phyloP scores from a whole-genome alignment of 306 rosid species.

The Purshia tridentata region DNA sequence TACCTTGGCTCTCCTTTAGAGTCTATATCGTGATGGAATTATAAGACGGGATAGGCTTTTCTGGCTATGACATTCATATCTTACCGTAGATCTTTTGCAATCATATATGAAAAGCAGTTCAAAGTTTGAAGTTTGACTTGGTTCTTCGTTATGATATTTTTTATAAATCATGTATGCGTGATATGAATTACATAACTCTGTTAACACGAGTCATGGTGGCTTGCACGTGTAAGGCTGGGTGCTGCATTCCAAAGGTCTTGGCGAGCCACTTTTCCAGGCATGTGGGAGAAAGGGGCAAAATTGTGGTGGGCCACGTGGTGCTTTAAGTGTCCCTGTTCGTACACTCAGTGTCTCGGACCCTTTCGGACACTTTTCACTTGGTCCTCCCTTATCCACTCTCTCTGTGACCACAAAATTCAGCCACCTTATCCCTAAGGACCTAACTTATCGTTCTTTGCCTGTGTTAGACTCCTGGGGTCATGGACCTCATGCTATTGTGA shows the following conservation, averaged over 20 bases:
- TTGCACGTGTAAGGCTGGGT: not conserved
- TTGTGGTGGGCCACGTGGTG: not conserved
- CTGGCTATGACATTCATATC: slow-evolving; percentile 14
- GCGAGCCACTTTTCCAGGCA: slow-evolving; percentile 16
- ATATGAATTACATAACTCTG: not conserved
- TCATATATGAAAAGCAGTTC: slow-evolving; percentile 5
- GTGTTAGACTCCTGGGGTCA: not conserved
- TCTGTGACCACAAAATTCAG: slow-evolving; percentile 2
- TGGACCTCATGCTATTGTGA: slow-evolving; percentile 1
- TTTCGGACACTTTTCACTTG: slow-evolving; percentile 7
- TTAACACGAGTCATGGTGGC: not conserved
- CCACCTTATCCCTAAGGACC: slow-evolving; percentile 4
- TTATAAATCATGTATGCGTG: not conserved
- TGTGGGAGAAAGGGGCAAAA: not conserved
- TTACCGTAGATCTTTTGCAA: not conserved
- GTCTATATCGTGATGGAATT: slow-evolving; percentile 8
- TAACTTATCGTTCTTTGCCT: slow-evolving; percentile 16
- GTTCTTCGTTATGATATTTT: not conserved
- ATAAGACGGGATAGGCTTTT: slow-evolving; percentile 9
- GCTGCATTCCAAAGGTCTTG: slow-evolving; percentile 12
- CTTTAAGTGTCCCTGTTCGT: slow-evolving; percentile 19
- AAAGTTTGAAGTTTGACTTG: not conserved
- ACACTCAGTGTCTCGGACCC: slow-evolving; percentile 19
- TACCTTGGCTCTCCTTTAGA: slow-evolving; percentile 4
- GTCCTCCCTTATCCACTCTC: slow-evolving; percentile 11